These are phyloP conservation scores for Claviceps citrina DNA, from an alignment of 2,329 filamentous ascomycete species.

Conservation along the genomic window DNA sequence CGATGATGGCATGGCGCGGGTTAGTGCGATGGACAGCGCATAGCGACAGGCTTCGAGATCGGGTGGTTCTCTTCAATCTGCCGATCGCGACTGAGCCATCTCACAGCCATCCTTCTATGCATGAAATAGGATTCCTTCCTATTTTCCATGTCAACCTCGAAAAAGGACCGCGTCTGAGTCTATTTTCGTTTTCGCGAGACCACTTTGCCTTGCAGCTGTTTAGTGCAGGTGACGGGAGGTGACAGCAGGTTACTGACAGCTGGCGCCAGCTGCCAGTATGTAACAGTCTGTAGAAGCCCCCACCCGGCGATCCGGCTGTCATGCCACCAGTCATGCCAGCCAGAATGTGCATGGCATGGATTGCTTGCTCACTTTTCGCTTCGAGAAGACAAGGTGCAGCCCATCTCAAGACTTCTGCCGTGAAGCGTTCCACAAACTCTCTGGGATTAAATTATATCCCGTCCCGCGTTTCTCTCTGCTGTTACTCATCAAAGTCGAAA, in stretches of 20 bases:
- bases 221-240: constrained; percentile 2
- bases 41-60: constrained; percentile 19
- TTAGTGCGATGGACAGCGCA: constrained; percentile 17
- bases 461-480: not conserved
- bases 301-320: not conserved
- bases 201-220: not conserved
- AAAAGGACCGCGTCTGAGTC: no score
- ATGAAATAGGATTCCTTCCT: not conserved
- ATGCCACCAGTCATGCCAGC: no score
- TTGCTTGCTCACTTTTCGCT: constrained; percentile 1
- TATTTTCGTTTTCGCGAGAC: no score
- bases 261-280: not conserved
- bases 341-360: not conserved
- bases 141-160: no score
- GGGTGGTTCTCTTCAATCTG: constrained; percentile 1
- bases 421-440: constrained; percentile 1
- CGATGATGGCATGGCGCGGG: constrained; percentile 13
- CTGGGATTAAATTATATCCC: not conserved
- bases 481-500: not conserved
- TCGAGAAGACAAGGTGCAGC: not conserved
- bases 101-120: not conserved
- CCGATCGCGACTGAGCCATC: not conserved
- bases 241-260: no score
- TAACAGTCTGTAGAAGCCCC: no score
- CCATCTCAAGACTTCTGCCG: not conserved